Base-by-base conservation (phyloP, 306 rosid species). In the Ochetophila trinervis region DNA sequence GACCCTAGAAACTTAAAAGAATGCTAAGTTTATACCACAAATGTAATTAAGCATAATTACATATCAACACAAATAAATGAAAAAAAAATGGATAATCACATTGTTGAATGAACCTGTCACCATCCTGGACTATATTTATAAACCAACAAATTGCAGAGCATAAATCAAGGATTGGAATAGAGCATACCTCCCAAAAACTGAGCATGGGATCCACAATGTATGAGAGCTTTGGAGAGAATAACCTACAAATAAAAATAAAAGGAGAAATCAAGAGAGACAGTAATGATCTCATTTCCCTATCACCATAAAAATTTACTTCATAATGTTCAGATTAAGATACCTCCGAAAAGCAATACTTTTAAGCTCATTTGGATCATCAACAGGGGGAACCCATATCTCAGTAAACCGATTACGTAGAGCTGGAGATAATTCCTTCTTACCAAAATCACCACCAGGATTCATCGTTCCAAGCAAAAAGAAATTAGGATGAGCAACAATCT, bases 391-490 rank as follows among this genome's bases (percentile, higher is more conserved):
- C 98, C 98, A 93, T 80, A 93, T 86, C 91, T 88, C 98, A 6
- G 98, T 93, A 79, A 93, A 93, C 47, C 97, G 91, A 72, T 93
- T 93, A 68, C 98, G 91, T 52, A 93, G 86, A 17, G 98, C 98
- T 34, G 97, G 87, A 68, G 87, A 57, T 20, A 91, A 67, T 74
- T 93, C 98, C 78, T 84, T 93, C 87, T 93, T 93, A 30, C 98
- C 98, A 84, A 87, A 86, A 83, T 93, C 98, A 72, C 98, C 98
- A 68, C 95, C 97, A 72, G 98, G 98, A 74, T 93, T 93, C 98
- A 93, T 93, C 49, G 98, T 93, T 14, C 95, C 96, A 68, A 93
- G 91, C 66, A 93, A 85, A 80, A 80, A 82, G 72, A 93, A 93
- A 11, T 80, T 81, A 34, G 83, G 70, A 67, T 85, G 84, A 72